A percentile compares a stretch with the other conserved stretches of the same genome.
Evolutionary conservation across 345 rosid genomes (phyloP).

Genomic region (Tarenaya hassleriana): DNA sequence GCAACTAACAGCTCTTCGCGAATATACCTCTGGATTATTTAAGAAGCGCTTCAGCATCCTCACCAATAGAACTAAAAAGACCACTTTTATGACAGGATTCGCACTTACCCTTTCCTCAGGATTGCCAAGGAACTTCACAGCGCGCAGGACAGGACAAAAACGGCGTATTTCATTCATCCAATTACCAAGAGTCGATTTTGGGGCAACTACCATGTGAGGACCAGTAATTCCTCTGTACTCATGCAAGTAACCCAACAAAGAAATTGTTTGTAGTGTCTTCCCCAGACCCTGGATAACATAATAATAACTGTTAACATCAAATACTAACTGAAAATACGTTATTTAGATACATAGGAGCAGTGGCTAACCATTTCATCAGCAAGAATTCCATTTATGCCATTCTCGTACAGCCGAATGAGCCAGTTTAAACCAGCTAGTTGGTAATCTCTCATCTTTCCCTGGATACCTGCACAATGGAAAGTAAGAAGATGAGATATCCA

Average conservation of each 20-base stretch:
- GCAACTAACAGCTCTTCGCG: conserved; percentile 81
- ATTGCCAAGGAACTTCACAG: conserved; percentile 95
- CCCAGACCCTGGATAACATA: conserved; percentile 74
- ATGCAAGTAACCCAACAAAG: conserved; percentile 86
- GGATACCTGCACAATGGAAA: conserved; percentile 55
- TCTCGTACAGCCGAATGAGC: conserved; percentile 93
- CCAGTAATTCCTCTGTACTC: conserved; percentile 91
- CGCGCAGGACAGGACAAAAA: conserved; percentile 87
- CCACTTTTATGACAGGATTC: background rate
- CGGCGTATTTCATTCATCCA: conserved; percentile 99
- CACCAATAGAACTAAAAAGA: background rate
- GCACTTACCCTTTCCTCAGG: conserved; percentile 55
- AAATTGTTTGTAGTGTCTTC: conserved; percentile 94
- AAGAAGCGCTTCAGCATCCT: conserved; percentile 6
- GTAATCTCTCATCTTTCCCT: conserved; percentile 97
- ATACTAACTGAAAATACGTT: conserved; percentile 3
- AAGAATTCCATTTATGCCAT: conserved; percentile 94
- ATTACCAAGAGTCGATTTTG: conserved; percentile 98
- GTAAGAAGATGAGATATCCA: background rate
- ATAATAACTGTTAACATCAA: conserved; percentile 2
- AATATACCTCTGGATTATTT: conserved; percentile 53
- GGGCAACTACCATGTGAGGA: conserved; percentile 90
- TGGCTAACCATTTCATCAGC: conserved; percentile 88
- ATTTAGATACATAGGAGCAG: background rate
- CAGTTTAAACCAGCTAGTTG: conserved; percentile 96